Percentiles rank a stretch among this genome's conserved stretches.
Conservation (phyloP, 768 basidiomycete species). For the Russula sp. region DNA sequence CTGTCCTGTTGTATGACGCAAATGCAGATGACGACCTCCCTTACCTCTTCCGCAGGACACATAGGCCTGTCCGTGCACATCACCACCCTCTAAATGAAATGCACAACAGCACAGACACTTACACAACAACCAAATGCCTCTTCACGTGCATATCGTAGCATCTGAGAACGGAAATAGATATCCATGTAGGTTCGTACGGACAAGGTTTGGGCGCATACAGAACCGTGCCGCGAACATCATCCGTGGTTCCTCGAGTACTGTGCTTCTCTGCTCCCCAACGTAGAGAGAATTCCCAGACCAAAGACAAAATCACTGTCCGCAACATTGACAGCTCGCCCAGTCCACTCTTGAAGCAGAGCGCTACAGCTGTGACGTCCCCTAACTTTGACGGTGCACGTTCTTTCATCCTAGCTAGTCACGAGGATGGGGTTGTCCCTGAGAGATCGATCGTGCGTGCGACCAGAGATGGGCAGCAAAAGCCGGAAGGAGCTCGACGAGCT, state of each 20-base stretch:
- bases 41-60: conserved; percentile 46
- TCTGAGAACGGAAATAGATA: conserved; percentile 63
- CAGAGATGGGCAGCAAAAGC: conserved; percentile 28
- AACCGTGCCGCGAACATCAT: conserved; percentile 57
- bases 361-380: conserved; percentile 29
- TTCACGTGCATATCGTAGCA: conserved; percentile 46
- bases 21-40: not conserved
- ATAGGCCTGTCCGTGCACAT: conserved; percentile 59
- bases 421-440: conserved; percentile 53
- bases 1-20: not conserved
- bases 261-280: conserved; percentile 53
- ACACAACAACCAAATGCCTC: conserved; percentile 48
- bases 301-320: conserved; percentile 42
- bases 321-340: conserved; percentile 30
- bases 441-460: not conserved
- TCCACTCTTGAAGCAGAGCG: conserved; percentile 31
- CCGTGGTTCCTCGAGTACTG: conserved; percentile 70
- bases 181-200: conserved; percentile 64
- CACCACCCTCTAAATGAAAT: conserved; percentile 60
- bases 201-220: conserved; percentile 61
- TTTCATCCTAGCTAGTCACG: conserved; percentile 62
- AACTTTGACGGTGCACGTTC: conserved; percentile 78
- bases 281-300: conserved; percentile 26
- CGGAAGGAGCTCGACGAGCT: conserved; percentile 43
- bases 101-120: conserved; percentile 65